Evolutionary conservation across 192 early-diverging fungal genomes (phyloP), one percentile per base, ranked within the genome.

Genomic region (Phycomyces nitens): DNA sequence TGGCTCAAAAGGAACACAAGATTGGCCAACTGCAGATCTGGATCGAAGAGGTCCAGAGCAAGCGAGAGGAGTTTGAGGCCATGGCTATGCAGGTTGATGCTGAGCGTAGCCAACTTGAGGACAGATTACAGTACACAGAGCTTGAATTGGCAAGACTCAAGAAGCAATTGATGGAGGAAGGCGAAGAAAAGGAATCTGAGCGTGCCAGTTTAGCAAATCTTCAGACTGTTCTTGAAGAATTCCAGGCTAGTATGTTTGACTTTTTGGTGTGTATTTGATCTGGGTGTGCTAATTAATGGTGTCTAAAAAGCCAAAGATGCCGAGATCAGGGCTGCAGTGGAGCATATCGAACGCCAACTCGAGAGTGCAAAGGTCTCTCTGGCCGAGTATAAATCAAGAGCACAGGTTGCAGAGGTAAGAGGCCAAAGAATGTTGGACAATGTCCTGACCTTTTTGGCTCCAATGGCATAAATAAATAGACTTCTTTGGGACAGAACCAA

Each of bases 141-240:
- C 40, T 42, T 0, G 64, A 90, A 18, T 69, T 85, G 53, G 83
- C 85, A 54, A 64, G 74, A 38, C 66, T 80, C 2, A 68, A 75
- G 24, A 66, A 66, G 5, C 79, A 82, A 40, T 67, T 83, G 62
- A 78, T 82, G 22, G 24, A 62, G 8, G 59, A 83, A 20, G 63
- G 75, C 23, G 59, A 74, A 14, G 84, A 84, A 40, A 73, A 80
- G 15, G 83, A 86, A 49, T 76, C 76, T 10, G 84, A 92, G 60
- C 64, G 72, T 26, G 66, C 77, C 20, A 85, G 86, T 64, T 58
- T 90, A 43, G 66, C 64, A 12, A 98, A 98, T 64, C 78, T 98
- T 61, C 96, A 94, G 62, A 64, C 79, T 27, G 94, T 95, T 15
- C 76, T 98, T 53, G 88, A 92, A 75, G 86, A 90, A 68, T 92